Conservation (phyloP, 768 basidiomycete species). For the Rhizopogon sp. region DNA sequence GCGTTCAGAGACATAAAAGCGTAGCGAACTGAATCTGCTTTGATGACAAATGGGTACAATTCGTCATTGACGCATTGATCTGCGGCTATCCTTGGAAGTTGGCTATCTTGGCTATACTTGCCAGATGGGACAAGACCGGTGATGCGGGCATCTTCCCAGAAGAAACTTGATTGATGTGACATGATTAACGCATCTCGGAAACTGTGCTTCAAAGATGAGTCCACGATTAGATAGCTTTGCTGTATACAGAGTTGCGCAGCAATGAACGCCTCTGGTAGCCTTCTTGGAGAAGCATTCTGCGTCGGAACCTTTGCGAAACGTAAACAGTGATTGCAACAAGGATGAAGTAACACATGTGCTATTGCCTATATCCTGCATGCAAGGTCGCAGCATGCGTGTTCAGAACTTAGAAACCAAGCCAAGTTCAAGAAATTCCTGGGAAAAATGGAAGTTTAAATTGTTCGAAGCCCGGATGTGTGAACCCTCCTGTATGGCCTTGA, state of each 20-base stretch:
- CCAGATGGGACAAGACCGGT: background rate
- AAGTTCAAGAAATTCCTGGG: conserved; percentile 5
- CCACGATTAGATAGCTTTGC: background rate
- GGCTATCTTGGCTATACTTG: background rate
- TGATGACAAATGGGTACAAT: conserved; percentile 9
- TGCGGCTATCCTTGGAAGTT: background rate
- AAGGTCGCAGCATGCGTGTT: background rate
- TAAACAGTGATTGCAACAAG: background rate
- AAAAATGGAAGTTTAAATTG: conserved; percentile 1
- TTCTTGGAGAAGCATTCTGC: background rate
- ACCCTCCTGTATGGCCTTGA: conserved; percentile 5
- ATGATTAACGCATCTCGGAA: background rate
- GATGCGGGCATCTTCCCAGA: background rate
- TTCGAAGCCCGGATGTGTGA: background rate
- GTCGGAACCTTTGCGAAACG: conserved; percentile 5
- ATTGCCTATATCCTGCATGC: conserved; percentile 9
- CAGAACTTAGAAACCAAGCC: background rate
- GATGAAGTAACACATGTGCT: conserved; percentile 12
- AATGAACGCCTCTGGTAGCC: conserved; percentile 8
- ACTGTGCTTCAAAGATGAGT: too few species aligned
- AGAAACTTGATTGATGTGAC: background rate
- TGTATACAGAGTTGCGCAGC: background rate
- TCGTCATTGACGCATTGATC: conserved; percentile 4
- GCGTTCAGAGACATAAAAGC: conserved; percentile 1
- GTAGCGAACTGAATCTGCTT: background rate